Evolutionary conservation across 1,284 basidiomycete species (phyloP), one percentile per base, ranked within the genome.

Genomic region (Boletus coffeatus): DNA sequence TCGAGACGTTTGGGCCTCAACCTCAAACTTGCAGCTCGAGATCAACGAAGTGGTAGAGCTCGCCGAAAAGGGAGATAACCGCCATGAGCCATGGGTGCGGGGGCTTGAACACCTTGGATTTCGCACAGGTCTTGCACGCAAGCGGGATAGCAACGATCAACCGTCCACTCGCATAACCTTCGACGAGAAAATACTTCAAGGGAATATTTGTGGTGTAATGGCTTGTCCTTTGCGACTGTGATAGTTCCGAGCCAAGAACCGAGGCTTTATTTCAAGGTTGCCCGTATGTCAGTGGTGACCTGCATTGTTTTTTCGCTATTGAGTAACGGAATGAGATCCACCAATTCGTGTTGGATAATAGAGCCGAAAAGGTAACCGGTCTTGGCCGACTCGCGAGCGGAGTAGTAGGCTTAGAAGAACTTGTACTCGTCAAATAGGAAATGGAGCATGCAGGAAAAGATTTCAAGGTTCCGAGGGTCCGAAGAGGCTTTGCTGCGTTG

Each of bases 371-470:
- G 25, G 25, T 29, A 29, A 29, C 25, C 4, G 4, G 25, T 29
- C 25, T 99, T 95, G 56, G 90, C 88, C 57, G 99, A 84, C 79
- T 99, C 95, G 66, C 94, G 92, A 36, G 92, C 83, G 14, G 97
- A 97, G 73, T 99, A 96, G 74, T 85, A 94, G 59, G 93, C 91
- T 74, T 97, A 94, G 86, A 99, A 98, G 82, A 98, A 99, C 73
- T 96, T 95, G 86, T 98, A 98, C 80, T 99, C 97, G 85, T 99
- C 97, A 77, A 99, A 98, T 61, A 99, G 86, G 79, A 97, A 97
- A 79, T 98, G 96, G 59, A 99, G 88, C 86, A 98, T 96, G 83
- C 95, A 98, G 13, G 96, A 97, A 74, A 98, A 98, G 64, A 98
- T 87, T 79, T 99, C 94, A 74, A 96, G 94, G 70, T 98, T 95